A percentile compares a stretch with the other conserved stretches of the same genome.
Evolutionary conservation across 2,329 filamentous ascomycete species (phyloP).

Genomic region (Alternaria sp.): DNA sequence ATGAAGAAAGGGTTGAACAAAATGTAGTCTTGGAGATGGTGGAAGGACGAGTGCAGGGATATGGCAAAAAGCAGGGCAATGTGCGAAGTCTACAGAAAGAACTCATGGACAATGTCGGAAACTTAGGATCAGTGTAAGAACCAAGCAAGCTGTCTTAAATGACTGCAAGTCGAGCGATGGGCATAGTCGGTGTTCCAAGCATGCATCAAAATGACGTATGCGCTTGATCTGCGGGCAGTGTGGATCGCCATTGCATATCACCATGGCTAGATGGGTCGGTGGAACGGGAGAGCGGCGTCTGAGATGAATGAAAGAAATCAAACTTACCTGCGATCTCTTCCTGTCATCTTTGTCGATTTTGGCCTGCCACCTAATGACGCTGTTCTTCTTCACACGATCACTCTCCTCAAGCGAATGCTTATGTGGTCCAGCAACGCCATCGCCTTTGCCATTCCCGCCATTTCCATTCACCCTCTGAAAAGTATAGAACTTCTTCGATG

Average conservation of each 20-base stretch:
- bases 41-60: background rate
- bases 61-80: background rate
- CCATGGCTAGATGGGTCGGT: background rate
- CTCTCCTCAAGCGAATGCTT: constrained; percentile 76
- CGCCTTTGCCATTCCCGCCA: constrained; percentile 73
- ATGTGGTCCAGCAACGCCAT: constrained; percentile 74
- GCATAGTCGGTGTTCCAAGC: background rate
- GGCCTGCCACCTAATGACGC: constrained; percentile 69
- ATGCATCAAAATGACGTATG: constrained; percentile 24
- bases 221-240: background rate
- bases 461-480: constrained; percentile 81
- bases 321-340: constrained; percentile 59
- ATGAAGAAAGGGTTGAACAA: background rate
- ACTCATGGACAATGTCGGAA: constrained; percentile 11
- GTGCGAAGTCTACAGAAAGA: background rate
- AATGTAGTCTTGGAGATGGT: background rate
- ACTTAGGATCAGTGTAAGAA: background rate
- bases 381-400: constrained; percentile 82
- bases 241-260: constrained; percentile 6
- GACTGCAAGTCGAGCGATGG: constrained; percentile 2
- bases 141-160: background rate
- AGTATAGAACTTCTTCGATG: constrained; percentile 61
- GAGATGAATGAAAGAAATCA: background rate
- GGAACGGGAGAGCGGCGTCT: background rate
- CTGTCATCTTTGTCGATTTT: constrained; percentile 68